These are phyloP conservation scores for Talaromyces islandicus DNA, from an alignment of 2,329 filamentous ascomycete genomes.

Conservation along the genomic window DNA sequence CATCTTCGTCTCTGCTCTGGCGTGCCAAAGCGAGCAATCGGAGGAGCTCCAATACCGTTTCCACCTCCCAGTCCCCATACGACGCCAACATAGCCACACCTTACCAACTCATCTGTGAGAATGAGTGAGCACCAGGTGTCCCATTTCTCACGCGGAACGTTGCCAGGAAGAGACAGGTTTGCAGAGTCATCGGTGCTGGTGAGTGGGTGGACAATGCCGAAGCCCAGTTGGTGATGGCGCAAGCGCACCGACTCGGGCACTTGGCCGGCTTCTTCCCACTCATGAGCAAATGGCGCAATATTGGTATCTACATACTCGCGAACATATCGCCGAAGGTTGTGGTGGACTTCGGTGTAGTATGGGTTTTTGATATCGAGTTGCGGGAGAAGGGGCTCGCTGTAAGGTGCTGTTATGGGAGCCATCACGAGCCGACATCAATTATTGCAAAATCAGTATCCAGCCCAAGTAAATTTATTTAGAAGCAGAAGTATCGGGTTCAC, in stretches of 20 bases:
- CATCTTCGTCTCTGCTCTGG: conserved; percentile 53
- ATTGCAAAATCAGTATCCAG: neutral
- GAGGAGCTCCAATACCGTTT: conserved; percentile 58
- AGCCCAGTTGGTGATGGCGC: conserved; percentile 35
- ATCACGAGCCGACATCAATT: neutral
- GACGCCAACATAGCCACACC: conserved; percentile 54
- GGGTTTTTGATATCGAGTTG: conserved; percentile 40
- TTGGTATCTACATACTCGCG: conserved; percentile 55
- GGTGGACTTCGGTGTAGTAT: conserved; percentile 60
- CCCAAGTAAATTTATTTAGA: neutral
- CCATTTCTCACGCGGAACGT: conserved; percentile 44
- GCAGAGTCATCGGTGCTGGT: conserved; percentile 34
- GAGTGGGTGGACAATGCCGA: conserved; percentile 29
- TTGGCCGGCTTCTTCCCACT: conserved; percentile 57
- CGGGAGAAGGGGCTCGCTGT: conserved; percentile 39
- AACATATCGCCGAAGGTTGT: conserved; percentile 50
- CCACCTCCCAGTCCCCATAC: conserved; percentile 54
- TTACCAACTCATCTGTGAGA: conserved; percentile 49
- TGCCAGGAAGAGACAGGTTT: conserved; percentile 37
- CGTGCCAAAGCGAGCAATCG: conserved; percentile 58
- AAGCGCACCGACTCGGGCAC: conserved; percentile 41
- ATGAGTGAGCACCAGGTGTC: conserved; percentile 55
- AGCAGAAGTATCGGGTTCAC: neutral
- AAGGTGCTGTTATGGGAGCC: conserved; percentile 27
- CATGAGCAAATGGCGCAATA: conserved; percentile 52